A percentile compares a stretch with the other conserved stretches of the same genome.
Conservation (phyloP, 257 asterid species). For the Orobanche coerulescens region DNA sequence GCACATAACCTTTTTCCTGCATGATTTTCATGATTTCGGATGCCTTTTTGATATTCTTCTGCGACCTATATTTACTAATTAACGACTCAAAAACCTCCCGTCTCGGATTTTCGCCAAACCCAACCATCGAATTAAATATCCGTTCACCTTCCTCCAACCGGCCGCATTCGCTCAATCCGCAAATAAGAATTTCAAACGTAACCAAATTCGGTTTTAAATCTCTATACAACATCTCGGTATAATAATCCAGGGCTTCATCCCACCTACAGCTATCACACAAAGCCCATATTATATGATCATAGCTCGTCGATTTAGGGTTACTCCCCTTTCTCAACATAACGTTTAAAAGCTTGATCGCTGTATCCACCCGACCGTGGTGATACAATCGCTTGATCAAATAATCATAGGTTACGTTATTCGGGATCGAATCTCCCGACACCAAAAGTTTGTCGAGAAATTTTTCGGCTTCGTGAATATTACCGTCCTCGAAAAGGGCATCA, state of each 20-base stretch:
- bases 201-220: conserved; percentile 37
- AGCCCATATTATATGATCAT: conserved; percentile 44
- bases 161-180: conserved; percentile 32
- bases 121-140: conserved; percentile 45
- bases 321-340: conserved; percentile 49
- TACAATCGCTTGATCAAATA: conserved; percentile 52
- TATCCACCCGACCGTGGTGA: conserved; percentile 41
- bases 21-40: conserved; percentile 46
- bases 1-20: conserved; percentile 69
- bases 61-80: conserved; percentile 39
- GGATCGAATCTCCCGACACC: conserved; percentile 32
- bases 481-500: conserved; percentile 31
- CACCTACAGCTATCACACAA: conserved; percentile 30
- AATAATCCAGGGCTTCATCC: conserved; percentile 55
- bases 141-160: conserved; percentile 50
- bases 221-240: conserved; percentile 62
- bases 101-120: conserved; percentile 56
- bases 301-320: conserved; percentile 48
- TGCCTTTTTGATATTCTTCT: conserved; percentile 40
- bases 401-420: conserved; percentile 39
- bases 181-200: conserved; percentile 48
- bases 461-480: conserved; percentile 41
- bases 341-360: conserved; percentile 56
- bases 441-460: conserved; percentile 48
- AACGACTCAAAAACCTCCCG: conserved; percentile 45